A percentile compares a stretch with the other conserved stretches of the same genome.
These are phyloP conservation scores for Stylosanthes scabra DNA, from an alignment of 331 rosid species.

Conservation along the genomic window DNA sequence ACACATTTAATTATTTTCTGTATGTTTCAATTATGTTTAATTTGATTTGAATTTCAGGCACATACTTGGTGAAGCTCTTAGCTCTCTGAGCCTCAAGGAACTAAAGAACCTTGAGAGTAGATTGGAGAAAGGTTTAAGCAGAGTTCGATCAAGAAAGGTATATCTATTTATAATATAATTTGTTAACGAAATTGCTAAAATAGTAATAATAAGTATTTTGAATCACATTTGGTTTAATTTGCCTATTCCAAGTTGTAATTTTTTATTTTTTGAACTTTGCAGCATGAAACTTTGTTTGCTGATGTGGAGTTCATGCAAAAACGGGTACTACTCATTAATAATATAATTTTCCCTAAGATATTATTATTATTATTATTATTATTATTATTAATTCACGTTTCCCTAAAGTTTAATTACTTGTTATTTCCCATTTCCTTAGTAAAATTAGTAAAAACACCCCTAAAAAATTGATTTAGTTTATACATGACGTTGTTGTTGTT, in stretches of 20 bases:
- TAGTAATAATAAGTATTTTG: neutral
- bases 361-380: neutral
- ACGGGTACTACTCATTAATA: slow-evolving; percentile 54
- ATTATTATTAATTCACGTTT: too few relatives aligned
- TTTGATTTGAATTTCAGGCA: slow-evolving; percentile 50
- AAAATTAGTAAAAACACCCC: neutral
- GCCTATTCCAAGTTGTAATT: neutral
- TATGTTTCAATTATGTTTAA: neutral
- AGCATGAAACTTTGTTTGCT: slow-evolving; percentile 77
- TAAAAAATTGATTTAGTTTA: too few relatives aligned
- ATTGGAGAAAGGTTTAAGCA: slow-evolving; percentile 87
- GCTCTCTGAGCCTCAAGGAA: slow-evolving; percentile 70
- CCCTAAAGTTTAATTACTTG: neutral
- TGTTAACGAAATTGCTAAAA: too few relatives aligned
- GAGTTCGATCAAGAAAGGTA: slow-evolving; percentile 87
- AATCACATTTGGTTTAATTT: neutral
- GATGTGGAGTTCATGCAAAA: slow-evolving; percentile 91
- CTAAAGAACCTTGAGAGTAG: slow-evolving; percentile 82
- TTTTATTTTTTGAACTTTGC: neutral
- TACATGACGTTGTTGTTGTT: too few relatives aligned
- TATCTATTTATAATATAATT: neutral
- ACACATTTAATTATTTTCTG: too few relatives aligned
- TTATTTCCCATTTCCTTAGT: neutral
- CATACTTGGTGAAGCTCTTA: slow-evolving; percentile 82
- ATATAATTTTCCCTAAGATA: neutral